These are phyloP conservation scores for Podospora fimiseda DNA, from an alignment of 495 filamentous ascomycete species.

Conservation along the genomic window DNA sequence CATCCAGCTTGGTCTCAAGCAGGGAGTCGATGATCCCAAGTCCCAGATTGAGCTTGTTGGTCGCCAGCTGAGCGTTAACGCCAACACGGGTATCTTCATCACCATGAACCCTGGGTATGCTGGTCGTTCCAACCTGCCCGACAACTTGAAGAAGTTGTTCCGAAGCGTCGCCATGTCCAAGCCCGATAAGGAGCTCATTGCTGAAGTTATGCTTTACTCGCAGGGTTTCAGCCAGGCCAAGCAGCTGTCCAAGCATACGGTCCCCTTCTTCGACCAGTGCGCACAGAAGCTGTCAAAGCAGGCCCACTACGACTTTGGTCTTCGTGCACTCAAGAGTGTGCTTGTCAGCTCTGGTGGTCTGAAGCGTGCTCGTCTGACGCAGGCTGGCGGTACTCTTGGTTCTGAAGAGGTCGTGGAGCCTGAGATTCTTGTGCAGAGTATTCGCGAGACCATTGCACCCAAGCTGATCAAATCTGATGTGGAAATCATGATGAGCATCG, in stretches of 20 bases:
- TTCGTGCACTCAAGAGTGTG: constrained; percentile 96
- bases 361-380: constrained; percentile 74
- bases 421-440: constrained; percentile 98
- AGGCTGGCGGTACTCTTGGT: constrained; percentile 46
- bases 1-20: constrained; percentile 89
- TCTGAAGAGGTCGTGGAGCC: constrained; percentile 77
- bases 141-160: constrained; percentile 99
- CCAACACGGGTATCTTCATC: constrained; percentile 96
- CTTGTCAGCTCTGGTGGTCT: constrained; percentile 93
- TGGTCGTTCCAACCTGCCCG: constrained; percentile 91
- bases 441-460: constrained; percentile 95
- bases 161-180: constrained; percentile 99
- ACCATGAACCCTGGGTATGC: constrained; percentile 99
- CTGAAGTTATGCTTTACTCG: constrained; percentile 99
- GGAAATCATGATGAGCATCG: constrained; percentile 76
- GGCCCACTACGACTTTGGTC: constrained; percentile 97
- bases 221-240: constrained; percentile 98
- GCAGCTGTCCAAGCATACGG: constrained; percentile 82
- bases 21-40: constrained; percentile 67
- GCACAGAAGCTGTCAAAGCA: constrained; percentile 77
- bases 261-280: constrained; percentile 96
- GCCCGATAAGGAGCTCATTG: constrained; percentile 97
- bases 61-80: constrained; percentile 76
- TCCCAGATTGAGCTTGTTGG: constrained; percentile 90
- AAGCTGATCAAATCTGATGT: constrained; percentile 92